phyloP scores from a whole-genome alignment of 2,329 filamentous ascomycete genomes.

The Fusarium continuum region DNA sequence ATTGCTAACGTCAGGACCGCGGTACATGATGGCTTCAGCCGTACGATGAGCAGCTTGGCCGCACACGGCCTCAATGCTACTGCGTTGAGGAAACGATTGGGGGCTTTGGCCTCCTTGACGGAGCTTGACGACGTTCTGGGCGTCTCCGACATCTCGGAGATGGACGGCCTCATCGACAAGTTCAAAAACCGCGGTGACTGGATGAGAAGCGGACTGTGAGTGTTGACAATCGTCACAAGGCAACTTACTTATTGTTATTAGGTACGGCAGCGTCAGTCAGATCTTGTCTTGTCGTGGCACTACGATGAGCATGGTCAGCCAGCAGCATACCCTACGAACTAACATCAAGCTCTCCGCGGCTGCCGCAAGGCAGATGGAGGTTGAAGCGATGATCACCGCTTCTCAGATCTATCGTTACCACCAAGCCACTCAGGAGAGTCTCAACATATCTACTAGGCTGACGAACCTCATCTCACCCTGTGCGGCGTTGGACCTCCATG shows the following conservation, averaged over 20 bases:
- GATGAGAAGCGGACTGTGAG: slow-evolving; percentile 85
- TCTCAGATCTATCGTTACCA: slow-evolving; percentile 82
- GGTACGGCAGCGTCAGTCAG: slow-evolving; percentile 79
- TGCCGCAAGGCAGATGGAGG: slow-evolving; percentile 75
- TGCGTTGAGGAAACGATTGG: slow-evolving; percentile 63
- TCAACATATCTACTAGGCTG: slow-evolving; percentile 86
- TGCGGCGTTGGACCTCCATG: slow-evolving; percentile 73
- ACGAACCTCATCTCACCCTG: slow-evolving; percentile 78
- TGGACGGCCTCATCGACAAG: slow-evolving; percentile 68
- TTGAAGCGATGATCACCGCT: slow-evolving; percentile 78
- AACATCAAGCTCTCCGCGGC: slow-evolving; percentile 68
- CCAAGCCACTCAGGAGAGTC: slow-evolving; percentile 82
- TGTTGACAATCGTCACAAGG: neutral
- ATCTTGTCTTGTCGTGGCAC: slow-evolving; percentile 86
- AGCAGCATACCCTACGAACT: slow-evolving; percentile 70
- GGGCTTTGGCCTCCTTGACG: slow-evolving; percentile 75
- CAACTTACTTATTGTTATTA: slow-evolving; percentile 46
- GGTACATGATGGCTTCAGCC: slow-evolving; percentile 70
- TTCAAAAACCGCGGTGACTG: slow-evolving; percentile 75
- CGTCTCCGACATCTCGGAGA: slow-evolving; percentile 65
- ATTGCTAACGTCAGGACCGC: slow-evolving; percentile 61
- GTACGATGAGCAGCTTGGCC: slow-evolving; percentile 67
- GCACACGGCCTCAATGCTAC: slow-evolving; percentile 59
- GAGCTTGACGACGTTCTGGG: slow-evolving; percentile 83
- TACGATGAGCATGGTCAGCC: slow-evolving; percentile 80